Percentiles rank a stretch among this genome's conserved stretches.
phyloP scores from a whole-genome alignment of 495 filamentous ascomycete genomes.

The Penicillium antarcticum region DNA sequence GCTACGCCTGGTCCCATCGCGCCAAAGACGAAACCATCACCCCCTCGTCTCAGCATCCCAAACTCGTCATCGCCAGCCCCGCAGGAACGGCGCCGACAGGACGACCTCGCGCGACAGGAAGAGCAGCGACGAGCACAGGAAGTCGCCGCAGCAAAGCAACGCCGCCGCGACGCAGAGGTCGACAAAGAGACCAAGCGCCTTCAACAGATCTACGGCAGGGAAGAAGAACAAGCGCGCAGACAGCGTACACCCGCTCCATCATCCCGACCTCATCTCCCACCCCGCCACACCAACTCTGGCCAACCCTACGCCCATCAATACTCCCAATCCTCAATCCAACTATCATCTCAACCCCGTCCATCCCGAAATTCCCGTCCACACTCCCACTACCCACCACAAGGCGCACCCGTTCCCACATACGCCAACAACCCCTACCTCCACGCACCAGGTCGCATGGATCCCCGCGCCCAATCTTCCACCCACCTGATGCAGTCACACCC shows the following conservation, averaged over 20 bases:
- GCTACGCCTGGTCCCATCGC: conserved; percentile 1
- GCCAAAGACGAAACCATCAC: conserved; percentile 3
- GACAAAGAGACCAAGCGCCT: conserved; percentile 84
- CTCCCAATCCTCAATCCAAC: conserved; percentile 15
- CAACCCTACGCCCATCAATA: conserved; percentile 14
- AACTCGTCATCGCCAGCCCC: conserved; percentile 17
- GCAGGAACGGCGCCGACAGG: conserved; percentile 26
- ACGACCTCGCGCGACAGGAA: conserved; percentile 53
- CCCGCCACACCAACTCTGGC: conserved; percentile 16
- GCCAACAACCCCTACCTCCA: conserved; percentile 16
- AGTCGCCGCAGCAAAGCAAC: conserved; percentile 76
- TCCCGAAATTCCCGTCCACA: conserved; percentile 8
- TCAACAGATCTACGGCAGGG: conserved; percentile 64
- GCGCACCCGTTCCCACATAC: conserved; percentile 7
- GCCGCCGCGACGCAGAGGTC: conserved; percentile 66
- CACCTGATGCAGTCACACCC: conserved; percentile 16
- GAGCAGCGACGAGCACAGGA: conserved; percentile 70
- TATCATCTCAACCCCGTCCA: conserved; percentile 11
- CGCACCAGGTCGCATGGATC: conserved; percentile 8
- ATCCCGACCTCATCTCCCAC: conserved; percentile 22
- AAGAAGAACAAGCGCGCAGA: conserved; percentile 37
- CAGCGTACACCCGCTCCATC: conserved; percentile 26
- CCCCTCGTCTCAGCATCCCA: conserved; percentile 9
- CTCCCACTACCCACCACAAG: not conserved
- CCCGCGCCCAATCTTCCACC: conserved; percentile 18